Percentiles rank a stretch among this genome's conserved stretches.
Evolutionary conservation across 2,329 filamentous ascomycete species (phyloP).

Genomic region (Aspergillus texensis): DNA sequence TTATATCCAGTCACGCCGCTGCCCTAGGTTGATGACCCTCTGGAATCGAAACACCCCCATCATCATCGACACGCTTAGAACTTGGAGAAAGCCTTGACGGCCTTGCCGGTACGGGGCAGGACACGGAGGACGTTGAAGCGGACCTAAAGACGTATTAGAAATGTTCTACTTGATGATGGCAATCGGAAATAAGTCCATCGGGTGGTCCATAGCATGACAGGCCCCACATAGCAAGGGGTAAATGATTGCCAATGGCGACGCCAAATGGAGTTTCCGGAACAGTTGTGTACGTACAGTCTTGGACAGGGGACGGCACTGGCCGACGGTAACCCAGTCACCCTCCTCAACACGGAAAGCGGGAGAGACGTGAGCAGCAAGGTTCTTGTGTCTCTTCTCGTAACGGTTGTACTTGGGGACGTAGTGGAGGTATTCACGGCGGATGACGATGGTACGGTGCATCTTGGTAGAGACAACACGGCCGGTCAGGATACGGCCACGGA

Average conservation of each 20-base stretch:
- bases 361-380: slow-evolving; percentile 97
- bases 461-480: slow-evolving; percentile 99
- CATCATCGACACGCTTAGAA: slow-evolving; percentile 68
- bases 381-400: slow-evolving; percentile 99
- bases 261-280: background rate
- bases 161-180: background rate
- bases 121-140: slow-evolving; percentile 99
- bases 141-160: slow-evolving; percentile 60
- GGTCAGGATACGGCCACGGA: slow-evolving; percentile 99
- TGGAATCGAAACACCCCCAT: slow-evolving; percentile 32
- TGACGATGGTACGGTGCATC: slow-evolving; percentile 99
- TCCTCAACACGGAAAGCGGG: slow-evolving; percentile 99
- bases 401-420: slow-evolving; percentile 99
- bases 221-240: background rate
- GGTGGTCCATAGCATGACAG: background rate
- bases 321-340: slow-evolving; percentile 98
- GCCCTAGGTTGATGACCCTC: slow-evolving; percentile 36
- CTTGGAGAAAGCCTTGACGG: slow-evolving; percentile 97
- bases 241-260: background rate
- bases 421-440: slow-evolving; percentile 99
- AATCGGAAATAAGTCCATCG: background rate
- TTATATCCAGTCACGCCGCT: slow-evolving; percentile 43
- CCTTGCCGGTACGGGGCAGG: slow-evolving; percentile 94
- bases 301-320: slow-evolving; percentile 98
- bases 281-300: slow-evolving; percentile 86